Base-by-base conservation (phyloP, 208 protist genomes). In the Leishmania tarentolae region DNA sequence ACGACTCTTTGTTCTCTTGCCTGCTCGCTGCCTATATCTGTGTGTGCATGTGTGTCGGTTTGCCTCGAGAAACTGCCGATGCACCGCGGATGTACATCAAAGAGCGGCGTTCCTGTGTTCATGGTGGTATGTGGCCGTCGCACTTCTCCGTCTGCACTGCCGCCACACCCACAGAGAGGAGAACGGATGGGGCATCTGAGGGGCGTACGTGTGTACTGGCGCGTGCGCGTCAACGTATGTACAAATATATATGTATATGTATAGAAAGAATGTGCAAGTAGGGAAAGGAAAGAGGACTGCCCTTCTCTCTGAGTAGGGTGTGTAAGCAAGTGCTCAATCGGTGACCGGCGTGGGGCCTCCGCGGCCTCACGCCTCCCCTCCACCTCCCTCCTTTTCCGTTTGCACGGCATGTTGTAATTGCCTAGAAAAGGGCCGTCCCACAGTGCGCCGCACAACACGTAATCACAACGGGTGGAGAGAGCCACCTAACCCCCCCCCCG, bases 211-310 rank as follows among this genome's bases (percentile, higher is more conserved):
- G 47, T 50, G 13, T 3, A 50, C 42, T n/a, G 9, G 19, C 3
- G 6, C 46, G 28, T 7, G 50, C 8, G 21, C 44, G 50, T 9
- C 50, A 4, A 57, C 28, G 40, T 56, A 56, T 56, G 35, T 35
- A 74, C 56, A 40, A 57, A 52, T 35, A 74, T 56, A 52, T n/a
- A 74, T 35, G n/a, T 61, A 42, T 63, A 66, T 52, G 42, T 50
- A 35, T 3, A 11, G 24, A 15, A 24, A 19, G 8, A 9, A 31
- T 15, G 66, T 42, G 66, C 8, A 40, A 31, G 3, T 35, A 31
- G 57, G 28, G n/a, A 15, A n/a, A 40, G 11, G 40, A 21, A 42
- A 37, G 66, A 17, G 37, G 37, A 7, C 66, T 21, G 8, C 24
- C 19, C 66, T 31, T 28, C n/a, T 47, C 1, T 31, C 31, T 31